Evolutionary conservation across 495 filamentous ascomycete genomes (phyloP).

Genomic region (Cladorrhinum samala): DNA sequence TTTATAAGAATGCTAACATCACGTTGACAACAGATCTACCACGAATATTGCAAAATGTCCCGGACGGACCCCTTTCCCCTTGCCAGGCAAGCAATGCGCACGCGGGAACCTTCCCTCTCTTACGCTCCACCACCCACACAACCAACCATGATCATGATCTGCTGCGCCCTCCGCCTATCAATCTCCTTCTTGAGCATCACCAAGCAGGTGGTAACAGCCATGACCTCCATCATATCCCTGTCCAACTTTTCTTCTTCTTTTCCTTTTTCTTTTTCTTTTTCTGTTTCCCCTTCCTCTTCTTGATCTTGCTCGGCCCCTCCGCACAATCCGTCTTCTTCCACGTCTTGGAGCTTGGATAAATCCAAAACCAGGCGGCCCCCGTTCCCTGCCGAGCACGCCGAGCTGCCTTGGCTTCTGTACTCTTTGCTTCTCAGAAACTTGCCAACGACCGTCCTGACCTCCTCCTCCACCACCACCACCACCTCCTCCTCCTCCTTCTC

Average conservation of each 20-base stretch:
- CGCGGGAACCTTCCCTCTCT: too few species aligned
- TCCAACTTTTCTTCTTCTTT: constrained; percentile 15
- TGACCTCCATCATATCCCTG: constrained; percentile 31
- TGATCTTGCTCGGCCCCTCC: not conserved
- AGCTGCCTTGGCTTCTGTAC: constrained; percentile 38
- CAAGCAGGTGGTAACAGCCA: constrained; percentile 48
- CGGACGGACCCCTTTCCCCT: too few species aligned
- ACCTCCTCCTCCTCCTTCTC: too few species aligned
- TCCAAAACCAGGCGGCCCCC: constrained; percentile 46
- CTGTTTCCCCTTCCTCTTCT: not conserved
- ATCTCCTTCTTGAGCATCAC: constrained; percentile 56
- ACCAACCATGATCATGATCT: constrained; percentile 38
- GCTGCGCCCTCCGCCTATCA: constrained; percentile 44
- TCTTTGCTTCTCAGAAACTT: constrained; percentile 39
- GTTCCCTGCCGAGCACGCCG: constrained; percentile 41
- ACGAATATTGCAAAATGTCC: too few species aligned
- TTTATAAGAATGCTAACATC: too few species aligned
- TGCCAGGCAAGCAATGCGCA: too few species aligned
- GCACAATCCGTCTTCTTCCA: constrained; percentile 2
- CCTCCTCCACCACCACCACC: constrained; percentile 10
- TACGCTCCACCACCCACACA: constrained; percentile 1
- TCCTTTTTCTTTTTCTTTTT: constrained; percentile 6
- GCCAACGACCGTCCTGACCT: constrained; percentile 33
- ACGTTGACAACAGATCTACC: too few species aligned
- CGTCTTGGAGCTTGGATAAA: constrained; percentile 14